Base-by-base conservation (phyloP, 768 basidiomycete species). In the Favolaschia claudopus region DNA sequence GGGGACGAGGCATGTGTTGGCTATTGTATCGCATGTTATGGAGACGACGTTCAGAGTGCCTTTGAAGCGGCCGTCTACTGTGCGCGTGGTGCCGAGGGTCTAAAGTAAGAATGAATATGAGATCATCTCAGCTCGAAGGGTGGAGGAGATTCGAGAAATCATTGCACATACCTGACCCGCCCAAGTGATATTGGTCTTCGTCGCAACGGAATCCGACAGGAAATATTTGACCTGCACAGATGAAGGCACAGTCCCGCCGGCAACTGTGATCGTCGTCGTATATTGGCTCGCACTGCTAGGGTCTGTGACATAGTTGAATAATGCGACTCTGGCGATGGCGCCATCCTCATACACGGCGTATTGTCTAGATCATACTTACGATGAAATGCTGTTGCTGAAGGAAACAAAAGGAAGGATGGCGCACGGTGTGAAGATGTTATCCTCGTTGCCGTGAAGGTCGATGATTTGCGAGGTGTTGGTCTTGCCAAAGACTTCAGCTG, bases 291-390 rank as follows among this genome's bases (percentile, higher is more conserved):
- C 81, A 6, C 88, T 89, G 4, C 78, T 76, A 0, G 78, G 58
- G 65, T 92, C 91, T 25, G 81, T 78, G 38, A 91, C 78, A 66
- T 83, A 93, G 71, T 94, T 95, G 76, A 93, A 83, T 47, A 94
- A 67, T 8, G 85, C 87, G 1, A 91, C 79, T 38, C 88, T 82
- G 9, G 80, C 79, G 4, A 88, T 83, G 4, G 70, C 76, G 17
- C 85, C 85, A 55, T 88, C 81, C 70, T 94, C 90, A 68, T 93
- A 93, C 50, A 94, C 83, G 7, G 83, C 89, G 68, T 92, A 89
- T 7, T 59, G 58, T 19, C 60, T 61, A 27, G 34, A 36, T n/a
- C 34, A n/a, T 10, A 36, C 10, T n/a, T 13, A 14, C 32, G n/a
- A 2, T 10, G 17, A 29, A 29, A 46, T 45, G 43, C 19, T 4